Percentiles rank a stretch among this genome's conserved stretches.
Evolutionary conservation across 257 asterid genomes (phyloP).

Genomic region (Echium plantagineum): DNA sequence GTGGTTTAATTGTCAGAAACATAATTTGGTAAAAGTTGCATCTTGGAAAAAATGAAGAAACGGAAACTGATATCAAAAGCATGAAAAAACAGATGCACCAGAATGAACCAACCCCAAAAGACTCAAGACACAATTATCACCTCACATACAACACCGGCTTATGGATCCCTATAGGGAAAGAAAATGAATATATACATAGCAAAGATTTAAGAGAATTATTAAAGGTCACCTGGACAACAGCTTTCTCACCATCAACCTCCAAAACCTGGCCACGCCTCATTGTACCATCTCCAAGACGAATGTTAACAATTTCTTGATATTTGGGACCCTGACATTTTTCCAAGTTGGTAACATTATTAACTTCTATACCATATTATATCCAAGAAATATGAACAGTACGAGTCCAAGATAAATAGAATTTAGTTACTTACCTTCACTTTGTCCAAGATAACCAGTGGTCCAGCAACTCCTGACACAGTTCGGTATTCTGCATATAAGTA

Average conservation of each 20-base stretch:
- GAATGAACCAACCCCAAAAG: neutral
- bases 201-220: neutral
- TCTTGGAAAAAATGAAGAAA: neutral
- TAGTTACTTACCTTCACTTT: constrained; percentile 73
- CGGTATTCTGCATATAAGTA: constrained; percentile 63
- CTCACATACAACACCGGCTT: neutral
- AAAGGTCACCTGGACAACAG: constrained; percentile 84
- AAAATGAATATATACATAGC: neutral
- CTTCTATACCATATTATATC: neutral
- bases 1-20: neutral
- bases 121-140: neutral
- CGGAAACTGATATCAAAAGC: neutral
- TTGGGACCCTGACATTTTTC: constrained; percentile 77
- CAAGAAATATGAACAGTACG: constrained; percentile 1
- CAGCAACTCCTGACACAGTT: constrained; percentile 99
- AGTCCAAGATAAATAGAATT: constrained; percentile 2
- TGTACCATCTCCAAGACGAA: constrained; percentile 94
- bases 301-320: constrained; percentile 92
- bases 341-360: constrained; percentile 7
- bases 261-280: constrained; percentile 94
- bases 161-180: neutral
- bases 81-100: neutral
- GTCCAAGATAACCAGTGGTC: constrained; percentile 95
- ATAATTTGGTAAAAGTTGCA: neutral
- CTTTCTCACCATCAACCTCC: constrained; percentile 98